Base-by-base conservation (phyloP, 495 filamentous ascomycete genomes). In the Acidiella bohemica region DNA sequence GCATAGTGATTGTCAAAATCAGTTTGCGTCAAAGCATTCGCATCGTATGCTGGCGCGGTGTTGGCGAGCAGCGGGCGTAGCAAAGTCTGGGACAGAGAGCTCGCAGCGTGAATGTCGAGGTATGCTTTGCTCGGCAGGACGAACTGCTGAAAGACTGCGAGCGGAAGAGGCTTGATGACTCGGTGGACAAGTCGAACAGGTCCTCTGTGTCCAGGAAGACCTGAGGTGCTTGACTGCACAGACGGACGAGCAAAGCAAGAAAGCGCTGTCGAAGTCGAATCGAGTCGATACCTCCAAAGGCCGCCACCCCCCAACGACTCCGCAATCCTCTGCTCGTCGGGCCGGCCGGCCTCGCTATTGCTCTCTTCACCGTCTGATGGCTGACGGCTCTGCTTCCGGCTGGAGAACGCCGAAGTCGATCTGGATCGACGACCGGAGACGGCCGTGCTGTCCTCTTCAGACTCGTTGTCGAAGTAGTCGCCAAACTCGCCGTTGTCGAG, bases 131-230 rank as follows among this genome's bases (percentile, higher is more conserved):
- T 51, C 40, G 32, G 63, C 50, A 70, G 71, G 47, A 88, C 59
- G 39, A 93, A 73, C n/a, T 75, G 59, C 27, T 74, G 67, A 59
- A 92, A 93, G n/a, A 73, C 55, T 0, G 75, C 68, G 0, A 86
- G 65, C 0, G 83, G 73, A 2, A 87, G 66, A 19, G 66, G 66
- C 13, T 74, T 69, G 14, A 90, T 67, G 41, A 71, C 27, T 78
- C 73, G 36, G 71, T 67, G 43, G 77, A 80, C 14, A 68, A 60
- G 41, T 79, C 68, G 59, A 84, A 86, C 45, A 92, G 72, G 5
- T 74, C 71, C 1, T 60, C 57, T 0, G 70, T 50, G 16, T 58
- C 32, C 14, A 67, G 65, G 45, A 78, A 76, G n/a, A 59, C 48
- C 0, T 54, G 23, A 5, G 51, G 53, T 1, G 32, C 16, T 14